Evolutionary conservation across 73 alveolate species (phyloP), one percentile per base, ranked within the genome.

Genomic region (Durusdinium trenchii): DNA sequence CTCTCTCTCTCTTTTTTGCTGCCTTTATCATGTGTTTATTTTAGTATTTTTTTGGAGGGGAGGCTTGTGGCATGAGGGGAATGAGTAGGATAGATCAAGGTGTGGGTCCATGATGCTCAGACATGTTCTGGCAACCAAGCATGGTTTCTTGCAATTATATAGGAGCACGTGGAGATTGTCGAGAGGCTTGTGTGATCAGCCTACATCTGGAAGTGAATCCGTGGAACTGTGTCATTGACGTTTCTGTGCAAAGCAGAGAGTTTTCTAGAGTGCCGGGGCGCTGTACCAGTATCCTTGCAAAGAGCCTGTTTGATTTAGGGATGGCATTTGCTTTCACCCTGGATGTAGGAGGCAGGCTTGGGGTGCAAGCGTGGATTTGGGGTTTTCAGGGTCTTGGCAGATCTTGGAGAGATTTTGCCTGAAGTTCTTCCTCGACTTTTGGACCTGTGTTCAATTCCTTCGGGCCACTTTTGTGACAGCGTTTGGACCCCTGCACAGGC

Each of bases 381-480:
- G 57, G 38, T 18, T 23, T 4, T 30, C 71, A 7, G 86, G 18
- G 52, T 62, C 40, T 71, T 45, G 67, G 96, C 81, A 51, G 60
- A 89, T 89, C 96, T 89, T 89, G 96, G 96, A 89, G 96, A 89
- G 86, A 89, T 89, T 67, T 51, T 43, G 86, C 96, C 96, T 71
- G 96, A 64, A 71, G 71, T 35, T 52, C 75, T 85, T 85, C 51
- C 81, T 18, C 47, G 92, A 81, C 67, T 62, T 62, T 89, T 64
- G 96, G 57, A 42, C 81, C 78, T 64, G 43, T 57, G 84, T 85
- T 85, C 81, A 85, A 42, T 4, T n/a, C 81, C 62, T 45, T 28
- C 43, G 67, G 90, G 90, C 64, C 90, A 48, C 90, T 79, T 48
- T 79, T 79, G 90, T 79, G 67, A 46, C 69, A 32, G 18, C n/a